Conservation (phyloP, 495 filamentous ascomycete species). For the Trichoderma reesei region DNA sequence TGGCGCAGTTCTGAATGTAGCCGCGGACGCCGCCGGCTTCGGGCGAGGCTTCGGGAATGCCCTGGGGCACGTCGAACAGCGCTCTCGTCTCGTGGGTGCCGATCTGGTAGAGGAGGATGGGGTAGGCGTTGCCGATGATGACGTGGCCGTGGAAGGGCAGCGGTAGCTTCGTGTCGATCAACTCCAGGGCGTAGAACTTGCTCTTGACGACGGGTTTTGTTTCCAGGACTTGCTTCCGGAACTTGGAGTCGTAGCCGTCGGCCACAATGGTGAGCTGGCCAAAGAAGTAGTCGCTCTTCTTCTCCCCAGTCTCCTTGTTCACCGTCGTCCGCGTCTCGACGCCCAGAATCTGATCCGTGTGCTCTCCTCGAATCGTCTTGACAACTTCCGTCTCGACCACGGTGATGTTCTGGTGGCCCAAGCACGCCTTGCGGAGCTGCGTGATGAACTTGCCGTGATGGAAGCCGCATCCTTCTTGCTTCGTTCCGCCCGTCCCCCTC, state of each 20-base stretch:
- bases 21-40: conserved; percentile 71
- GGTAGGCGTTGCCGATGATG: conserved; percentile 65
- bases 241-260: conserved; percentile 89
- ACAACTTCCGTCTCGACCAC: conserved; percentile 65
- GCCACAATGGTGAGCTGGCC: conserved; percentile 78
- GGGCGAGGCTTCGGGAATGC: conserved; percentile 57
- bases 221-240: conserved; percentile 72
- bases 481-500: conserved; percentile 18
- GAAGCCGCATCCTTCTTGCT: conserved; percentile 61
- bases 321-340: conserved; percentile 62
- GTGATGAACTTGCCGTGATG: conserved; percentile 80
- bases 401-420: conserved; percentile 57
- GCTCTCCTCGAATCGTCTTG: conserved; percentile 47
- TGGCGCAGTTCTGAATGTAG: conserved; percentile 65
- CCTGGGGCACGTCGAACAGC: conserved; percentile 81
- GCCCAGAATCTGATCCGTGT: conserved; percentile 58
- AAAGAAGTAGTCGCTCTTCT: conserved; percentile 64
- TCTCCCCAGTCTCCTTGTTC: conserved; percentile 40
- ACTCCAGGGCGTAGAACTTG: conserved; percentile 86
- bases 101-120: conserved; percentile 93
- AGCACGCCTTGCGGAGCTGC: conserved; percentile 59
- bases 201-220: conserved; percentile 58
- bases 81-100: conserved; percentile 88
- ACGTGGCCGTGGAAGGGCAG: conserved; percentile 72
- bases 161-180: conserved; percentile 77